Percentiles rank a stretch among this genome's conserved stretches.
Evolutionary conservation across 352 stramenopile genomes (phyloP).

Genomic region (Globisporangium cederbergense): DNA sequence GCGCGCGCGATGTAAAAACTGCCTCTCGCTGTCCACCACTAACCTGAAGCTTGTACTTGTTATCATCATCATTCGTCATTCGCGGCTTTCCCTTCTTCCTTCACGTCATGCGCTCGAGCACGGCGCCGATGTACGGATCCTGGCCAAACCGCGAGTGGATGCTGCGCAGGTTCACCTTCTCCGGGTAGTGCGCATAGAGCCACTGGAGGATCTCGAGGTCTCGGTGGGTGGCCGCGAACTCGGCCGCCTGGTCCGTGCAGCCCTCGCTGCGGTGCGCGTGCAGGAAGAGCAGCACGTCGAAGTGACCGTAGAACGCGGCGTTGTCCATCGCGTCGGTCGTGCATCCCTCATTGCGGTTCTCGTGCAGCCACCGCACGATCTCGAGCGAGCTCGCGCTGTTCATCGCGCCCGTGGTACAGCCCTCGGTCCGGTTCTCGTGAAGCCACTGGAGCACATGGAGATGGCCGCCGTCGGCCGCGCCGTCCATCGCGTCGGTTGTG

Average conservation of each 20-base stretch:
- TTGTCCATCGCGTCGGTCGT: slow-evolving; percentile 29
- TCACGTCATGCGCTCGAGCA: slow-evolving; percentile 10
- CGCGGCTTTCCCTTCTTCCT: not conserved
- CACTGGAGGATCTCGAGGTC: slow-evolving; percentile 22
- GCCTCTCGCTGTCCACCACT: not conserved
- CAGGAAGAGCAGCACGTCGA: slow-evolving; percentile 25
- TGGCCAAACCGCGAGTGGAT: slow-evolving; percentile 11
- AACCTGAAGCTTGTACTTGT: not conserved
- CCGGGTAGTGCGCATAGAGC: slow-evolving; percentile 15
- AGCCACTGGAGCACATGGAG: slow-evolving; percentile 22
- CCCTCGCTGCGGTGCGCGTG: slow-evolving; percentile 18
- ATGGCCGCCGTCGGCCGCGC: slow-evolving; percentile 20
- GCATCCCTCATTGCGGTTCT: slow-evolving; percentile 18
- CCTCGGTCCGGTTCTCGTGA: slow-evolving; percentile 17
- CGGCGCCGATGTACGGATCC: slow-evolving; percentile 3
- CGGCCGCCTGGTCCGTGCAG: slow-evolving; percentile 20
- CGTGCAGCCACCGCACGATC: slow-evolving; percentile 20
- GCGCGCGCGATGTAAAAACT: not conserved
- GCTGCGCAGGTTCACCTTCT: slow-evolving; percentile 15
- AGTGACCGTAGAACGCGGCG: slow-evolving; percentile 25
- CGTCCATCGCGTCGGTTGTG: slow-evolving; percentile 22
- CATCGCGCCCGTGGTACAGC: slow-evolving; percentile 18
- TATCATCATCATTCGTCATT: not conserved
- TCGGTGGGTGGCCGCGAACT: slow-evolving; percentile 20
- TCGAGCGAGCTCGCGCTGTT: slow-evolving; percentile 19